These are phyloP conservation scores for Nicotiana undulata DNA, from an alignment of 257 asterid genomes.

Conservation along the genomic window DNA sequence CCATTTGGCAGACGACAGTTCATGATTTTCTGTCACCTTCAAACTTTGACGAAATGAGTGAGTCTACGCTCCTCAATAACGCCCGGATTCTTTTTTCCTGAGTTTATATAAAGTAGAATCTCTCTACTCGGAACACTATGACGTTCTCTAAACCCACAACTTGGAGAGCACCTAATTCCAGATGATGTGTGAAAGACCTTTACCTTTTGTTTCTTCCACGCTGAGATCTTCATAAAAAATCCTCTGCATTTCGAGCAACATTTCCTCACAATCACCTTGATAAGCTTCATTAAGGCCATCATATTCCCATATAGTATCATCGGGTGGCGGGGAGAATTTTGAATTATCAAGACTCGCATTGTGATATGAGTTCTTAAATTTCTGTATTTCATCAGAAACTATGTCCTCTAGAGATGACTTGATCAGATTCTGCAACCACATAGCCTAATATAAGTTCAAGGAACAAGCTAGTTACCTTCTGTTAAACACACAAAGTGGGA, in stretches of 20 bases:
- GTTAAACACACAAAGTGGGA: background rate
- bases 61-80: background rate
- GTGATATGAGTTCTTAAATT: constrained; percentile 41
- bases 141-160: background rate
- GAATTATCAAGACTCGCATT: constrained; percentile 22
- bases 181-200: background rate
- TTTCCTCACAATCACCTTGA: constrained; percentile 81
- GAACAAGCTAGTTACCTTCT: background rate
- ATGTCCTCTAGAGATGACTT: constrained; percentile 59
- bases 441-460: constrained; percentile 1
- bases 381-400: constrained; percentile 68
- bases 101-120: background rate
- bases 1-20: background rate
- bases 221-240: constrained; percentile 80
- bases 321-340: constrained; percentile 17
- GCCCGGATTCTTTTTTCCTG: background rate
- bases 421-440: constrained; percentile 46
- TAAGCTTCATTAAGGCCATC: constrained; percentile 59
- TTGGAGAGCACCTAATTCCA: background rate
- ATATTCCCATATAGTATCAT: constrained; percentile 87
- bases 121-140: background rate
- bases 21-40: constrained; percentile 3
- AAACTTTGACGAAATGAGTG: background rate
- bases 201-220: constrained; percentile 49
- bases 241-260: constrained; percentile 77